These are phyloP conservation scores for Circinella umbellata DNA, from an alignment of 371 early-diverging fungal species.

Conservation along the genomic window DNA sequence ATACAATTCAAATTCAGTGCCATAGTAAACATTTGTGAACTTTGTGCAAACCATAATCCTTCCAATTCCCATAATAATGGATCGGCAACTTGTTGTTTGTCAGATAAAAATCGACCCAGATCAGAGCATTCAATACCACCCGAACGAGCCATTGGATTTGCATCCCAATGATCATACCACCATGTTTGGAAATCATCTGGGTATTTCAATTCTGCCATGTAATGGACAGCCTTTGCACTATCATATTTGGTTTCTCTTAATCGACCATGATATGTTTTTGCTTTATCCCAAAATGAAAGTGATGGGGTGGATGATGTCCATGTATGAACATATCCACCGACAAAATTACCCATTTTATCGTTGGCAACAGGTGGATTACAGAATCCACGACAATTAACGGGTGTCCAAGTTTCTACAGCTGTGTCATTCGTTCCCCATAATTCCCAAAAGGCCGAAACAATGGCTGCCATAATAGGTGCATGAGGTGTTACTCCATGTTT, in stretches of 20 bases:
- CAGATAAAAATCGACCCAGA: conserved; percentile 30
- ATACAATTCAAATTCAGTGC: conserved; percentile 31
- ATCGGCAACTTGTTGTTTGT: background rate
- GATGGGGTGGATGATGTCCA: conserved; percentile 19
- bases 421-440: conserved; percentile 21
- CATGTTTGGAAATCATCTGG: conserved; percentile 37
- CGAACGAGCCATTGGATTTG: conserved; percentile 27
- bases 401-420: conserved; percentile 26
- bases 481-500: conserved; percentile 32
- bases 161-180: conserved; percentile 21
- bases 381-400: conserved; percentile 39
- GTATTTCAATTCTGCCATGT: conserved; percentile 21
- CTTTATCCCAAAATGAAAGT: conserved; percentile 31
- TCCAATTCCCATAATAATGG: background rate
- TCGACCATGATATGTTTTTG: conserved; percentile 24
- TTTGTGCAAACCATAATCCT: conserved; percentile 42
- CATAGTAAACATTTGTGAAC: conserved; percentile 32
- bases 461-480: conserved; percentile 32
- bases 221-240: conserved; percentile 27
- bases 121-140: conserved; percentile 51
- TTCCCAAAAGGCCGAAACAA: conserved; percentile 33
- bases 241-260: conserved; percentile 23
- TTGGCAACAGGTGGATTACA: conserved; percentile 38
- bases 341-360: conserved; percentile 45
- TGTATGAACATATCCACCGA: conserved; percentile 28